Percentiles rank a stretch among this genome's conserved stretches.
Conservation (phyloP, 495 filamentous ascomycete species). For the Penicillium fimorum region DNA sequence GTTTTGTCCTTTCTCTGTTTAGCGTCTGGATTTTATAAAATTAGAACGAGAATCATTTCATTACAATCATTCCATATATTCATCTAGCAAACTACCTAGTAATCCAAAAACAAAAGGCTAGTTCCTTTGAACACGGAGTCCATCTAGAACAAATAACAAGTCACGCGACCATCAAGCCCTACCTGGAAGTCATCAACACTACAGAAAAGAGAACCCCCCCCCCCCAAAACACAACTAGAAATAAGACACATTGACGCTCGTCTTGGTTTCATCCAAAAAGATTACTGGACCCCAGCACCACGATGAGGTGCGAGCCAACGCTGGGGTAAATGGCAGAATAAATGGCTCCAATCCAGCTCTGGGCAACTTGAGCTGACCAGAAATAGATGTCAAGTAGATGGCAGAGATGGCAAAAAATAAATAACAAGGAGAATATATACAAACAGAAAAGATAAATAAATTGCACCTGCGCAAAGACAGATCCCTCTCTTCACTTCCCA, state of each 20-base stretch:
- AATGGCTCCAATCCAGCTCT: conserved; percentile 1
- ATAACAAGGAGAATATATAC: background rate
- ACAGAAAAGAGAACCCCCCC: background rate
- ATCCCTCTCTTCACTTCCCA: too few relatives aligned
- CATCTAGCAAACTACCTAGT: background rate
- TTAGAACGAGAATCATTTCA: background rate
- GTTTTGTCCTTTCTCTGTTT: background rate
- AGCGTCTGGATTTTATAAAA: conserved; percentile 1
- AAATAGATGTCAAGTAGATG: background rate
- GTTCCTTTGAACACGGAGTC: background rate
- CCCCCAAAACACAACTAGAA: background rate
- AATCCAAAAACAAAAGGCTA: background rate
- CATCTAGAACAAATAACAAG: background rate
- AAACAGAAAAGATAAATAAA: too few relatives aligned
- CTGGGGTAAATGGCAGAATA: conserved; percentile 13
- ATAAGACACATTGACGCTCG: background rate
- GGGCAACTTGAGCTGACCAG: background rate
- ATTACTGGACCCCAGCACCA: conserved; percentile 17
- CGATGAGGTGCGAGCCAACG: conserved; percentile 17
- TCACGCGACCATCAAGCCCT: background rate
- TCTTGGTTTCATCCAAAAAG: conserved; percentile 9
- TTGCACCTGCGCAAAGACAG: too few relatives aligned
- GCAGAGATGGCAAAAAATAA: background rate
- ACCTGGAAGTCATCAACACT: background rate
- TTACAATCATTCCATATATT: background rate